These are phyloP conservation scores for Geotrichum fermentans DNA, from an alignment of 1,139 yeast genomes.

Conservation along the genomic window DNA sequence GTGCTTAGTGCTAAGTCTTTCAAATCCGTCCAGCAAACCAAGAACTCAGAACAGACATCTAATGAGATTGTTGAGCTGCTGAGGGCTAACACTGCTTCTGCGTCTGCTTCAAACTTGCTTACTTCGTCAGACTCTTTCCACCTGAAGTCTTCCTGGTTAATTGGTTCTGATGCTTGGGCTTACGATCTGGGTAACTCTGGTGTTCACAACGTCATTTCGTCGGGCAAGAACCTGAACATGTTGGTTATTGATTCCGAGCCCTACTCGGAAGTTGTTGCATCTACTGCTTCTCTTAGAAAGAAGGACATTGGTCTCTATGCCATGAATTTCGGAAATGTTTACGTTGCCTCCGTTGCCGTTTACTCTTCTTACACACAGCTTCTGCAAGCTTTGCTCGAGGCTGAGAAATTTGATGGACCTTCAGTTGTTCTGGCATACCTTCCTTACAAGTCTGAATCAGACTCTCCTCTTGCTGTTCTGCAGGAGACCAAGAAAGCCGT, in stretches of 20 bases:
- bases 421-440: conserved; percentile 85
- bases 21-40: conserved; percentile 26
- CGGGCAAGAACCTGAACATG: conserved; percentile 76
- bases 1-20: conserved; percentile 36
- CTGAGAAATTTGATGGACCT: conserved; percentile 83
- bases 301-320: conserved; percentile 94
- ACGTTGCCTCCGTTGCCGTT: conserved; percentile 92
- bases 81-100: conserved; percentile 25
- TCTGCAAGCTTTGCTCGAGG: conserved; percentile 82
- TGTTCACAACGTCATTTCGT: conserved; percentile 75
- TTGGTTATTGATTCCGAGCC: conserved; percentile 90
- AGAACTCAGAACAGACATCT: conserved; percentile 34
- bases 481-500: conserved; percentile 88
- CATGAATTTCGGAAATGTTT: conserved; percentile 85
- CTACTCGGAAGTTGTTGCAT: conserved; percentile 42
- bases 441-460: conserved; percentile 65
- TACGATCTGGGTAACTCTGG: conserved; percentile 91
- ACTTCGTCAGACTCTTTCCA: conserved; percentile 45
- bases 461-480: conserved; percentile 66
- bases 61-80: conserved; percentile 43
- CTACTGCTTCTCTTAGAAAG: conserved; percentile 49
- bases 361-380: conserved; percentile 92
- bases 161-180: conserved; percentile 95
- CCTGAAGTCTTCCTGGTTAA: conserved; percentile 64
- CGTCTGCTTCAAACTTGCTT: conserved; percentile 39